A percentile compares a stretch with the other conserved stretches of the same genome.
These are phyloP conservation scores for Terana coerulea DNA, from an alignment of 768 basidiomycete genomes.

Conservation along the genomic window DNA sequence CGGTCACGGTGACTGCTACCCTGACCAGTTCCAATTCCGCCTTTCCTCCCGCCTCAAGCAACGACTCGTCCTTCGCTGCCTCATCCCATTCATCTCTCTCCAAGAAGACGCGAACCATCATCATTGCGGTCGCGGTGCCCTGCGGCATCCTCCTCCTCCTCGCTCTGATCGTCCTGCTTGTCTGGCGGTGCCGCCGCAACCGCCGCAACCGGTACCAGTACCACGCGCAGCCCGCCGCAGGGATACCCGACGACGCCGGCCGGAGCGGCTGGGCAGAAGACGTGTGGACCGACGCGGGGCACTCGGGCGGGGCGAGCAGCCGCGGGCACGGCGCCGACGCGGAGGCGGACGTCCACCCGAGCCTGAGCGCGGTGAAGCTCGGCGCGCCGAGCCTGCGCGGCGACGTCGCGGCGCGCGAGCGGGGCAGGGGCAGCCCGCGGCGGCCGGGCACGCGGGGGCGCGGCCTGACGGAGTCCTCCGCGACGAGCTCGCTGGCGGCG, in stretches of 20 bases:
- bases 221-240: neutral
- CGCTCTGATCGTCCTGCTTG: neutral
- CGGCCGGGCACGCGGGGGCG: neutral
- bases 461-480: neutral
- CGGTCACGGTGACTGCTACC: too few relatives aligned
- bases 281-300: neutral
- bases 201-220: neutral
- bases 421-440: too few relatives aligned
- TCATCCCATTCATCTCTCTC: neutral
- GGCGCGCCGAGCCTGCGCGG: too few relatives aligned
- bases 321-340: neutral
- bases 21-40: neutral
- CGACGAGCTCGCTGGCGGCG: neutral
- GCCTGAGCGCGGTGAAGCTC: neutral
- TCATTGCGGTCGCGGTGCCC: slow-evolving; percentile 6
- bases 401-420: too few relatives aligned
- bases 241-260: neutral
- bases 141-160: neutral
- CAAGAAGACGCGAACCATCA: slow-evolving; percentile 8
- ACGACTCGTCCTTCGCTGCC: neutral
- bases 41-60: neutral
- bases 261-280: neutral
- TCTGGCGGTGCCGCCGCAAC: neutral
- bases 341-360: neutral
- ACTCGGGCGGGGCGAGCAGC: neutral